These are phyloP conservation scores for Aspergillus tanneri DNA, from an alignment of 2,329 filamentous ascomycete genomes.

Conservation along the genomic window DNA sequence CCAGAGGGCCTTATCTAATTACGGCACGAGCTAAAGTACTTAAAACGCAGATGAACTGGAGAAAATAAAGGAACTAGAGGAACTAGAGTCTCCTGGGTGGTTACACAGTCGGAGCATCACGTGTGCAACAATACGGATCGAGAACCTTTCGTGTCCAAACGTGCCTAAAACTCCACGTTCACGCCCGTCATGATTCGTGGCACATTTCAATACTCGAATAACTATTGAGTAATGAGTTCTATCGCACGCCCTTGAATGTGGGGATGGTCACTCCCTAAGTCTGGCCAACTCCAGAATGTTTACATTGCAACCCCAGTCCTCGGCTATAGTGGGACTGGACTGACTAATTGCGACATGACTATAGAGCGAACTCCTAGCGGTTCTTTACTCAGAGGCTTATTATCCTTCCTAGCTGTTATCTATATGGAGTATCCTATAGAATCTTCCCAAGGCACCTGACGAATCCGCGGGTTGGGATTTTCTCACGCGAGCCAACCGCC, in stretches of 20 bases:
- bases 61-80: too few relatives aligned
- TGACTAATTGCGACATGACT: not conserved
- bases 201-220: not conserved
- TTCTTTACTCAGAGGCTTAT: not conserved
- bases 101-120: not conserved
- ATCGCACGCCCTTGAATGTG: not conserved
- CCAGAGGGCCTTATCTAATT: too few relatives aligned
- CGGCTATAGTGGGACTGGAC: not conserved
- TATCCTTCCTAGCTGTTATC: not conserved
- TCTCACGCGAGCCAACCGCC: constrained; percentile 8
- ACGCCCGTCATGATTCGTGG: not conserved
- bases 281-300: not conserved
- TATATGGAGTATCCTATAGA: too few relatives aligned
- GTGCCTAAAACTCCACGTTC: not conserved
- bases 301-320: not conserved
- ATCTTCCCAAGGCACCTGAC: not conserved
- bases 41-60: too few relatives aligned
- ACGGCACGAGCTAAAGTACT: too few relatives aligned
- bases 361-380: not conserved
- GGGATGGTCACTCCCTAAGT: not conserved
- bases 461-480: constrained; percentile 4
- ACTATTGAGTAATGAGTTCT: not conserved
- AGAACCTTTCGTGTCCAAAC: not conserved
- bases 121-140: not conserved
- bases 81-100: too few relatives aligned